Evolutionary conservation across 2,329 filamentous ascomycete species (phyloP).

Genomic region (Sporothrix brasiliensis): DNA sequence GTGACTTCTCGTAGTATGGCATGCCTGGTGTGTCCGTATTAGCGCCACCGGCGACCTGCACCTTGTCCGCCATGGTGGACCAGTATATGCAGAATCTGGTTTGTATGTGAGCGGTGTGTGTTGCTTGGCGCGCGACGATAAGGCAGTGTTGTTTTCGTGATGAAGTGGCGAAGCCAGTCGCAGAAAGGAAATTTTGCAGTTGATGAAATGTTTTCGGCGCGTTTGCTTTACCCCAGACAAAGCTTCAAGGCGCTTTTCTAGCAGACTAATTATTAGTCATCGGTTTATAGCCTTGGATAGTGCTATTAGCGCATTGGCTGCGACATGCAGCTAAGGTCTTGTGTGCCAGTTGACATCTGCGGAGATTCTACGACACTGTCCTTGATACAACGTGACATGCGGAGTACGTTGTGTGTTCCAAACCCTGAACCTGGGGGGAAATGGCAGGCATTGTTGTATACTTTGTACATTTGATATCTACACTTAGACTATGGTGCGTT

Average conservation of each 20-base stretch:
- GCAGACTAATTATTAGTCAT: neutral
- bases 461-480: neutral
- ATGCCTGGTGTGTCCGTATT: conserved; percentile 52
- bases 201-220: neutral
- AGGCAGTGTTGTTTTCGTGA: neutral
- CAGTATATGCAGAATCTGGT: neutral
- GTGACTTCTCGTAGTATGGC: conserved; percentile 74
- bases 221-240: neutral
- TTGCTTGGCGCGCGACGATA: neutral
- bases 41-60: conserved; percentile 33
- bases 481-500: neutral
- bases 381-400: conserved; percentile 30
- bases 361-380: conserved; percentile 1
- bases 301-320: conserved; percentile 1
- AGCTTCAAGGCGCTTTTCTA: neutral
- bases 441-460: neutral
- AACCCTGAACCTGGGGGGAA: neutral
- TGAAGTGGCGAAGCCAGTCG: conserved; percentile 8
- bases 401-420: neutral
- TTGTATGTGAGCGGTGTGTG: neutral
- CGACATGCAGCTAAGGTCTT: neutral
- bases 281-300: neutral
- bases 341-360: neutral
- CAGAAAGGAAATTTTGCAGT: conserved; percentile 19
- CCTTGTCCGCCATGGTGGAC: conserved; percentile 42